Evolutionary conservation across 371 early-diverging fungal species (phyloP), one percentile per base, ranked within the genome.

Genomic region (Catenaria anguillulae): DNA sequence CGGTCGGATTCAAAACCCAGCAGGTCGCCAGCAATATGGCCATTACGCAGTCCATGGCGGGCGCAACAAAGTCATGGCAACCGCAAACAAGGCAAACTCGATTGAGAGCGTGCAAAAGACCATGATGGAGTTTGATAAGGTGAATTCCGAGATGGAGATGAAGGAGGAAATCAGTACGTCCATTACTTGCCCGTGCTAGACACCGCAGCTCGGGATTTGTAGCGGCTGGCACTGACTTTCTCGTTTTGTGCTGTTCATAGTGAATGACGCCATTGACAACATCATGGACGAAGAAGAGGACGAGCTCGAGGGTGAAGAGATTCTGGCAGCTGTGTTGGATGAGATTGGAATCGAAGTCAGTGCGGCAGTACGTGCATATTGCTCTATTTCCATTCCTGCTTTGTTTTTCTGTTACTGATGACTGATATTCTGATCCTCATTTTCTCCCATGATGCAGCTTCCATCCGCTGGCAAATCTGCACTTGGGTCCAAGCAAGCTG

Each of bases 151-250:
- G 50, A 62, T 64, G 62, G 72, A 73, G 40, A 69, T 73, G 71
- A 67, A 64, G 56, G 70, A 67, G 33, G 71, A 73, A 56, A 65
- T 71, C 68, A 65, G 70, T 70, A 46, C 42, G 70, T 65, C 0
- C 24, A 2, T 45, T 13, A 17, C 26, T 3, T 23, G 2, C 3
- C 10, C 29, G 17, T 56, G 59, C 12, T 12, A 4, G 29, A 12
- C 33, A 5, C 40, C 10, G 45, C 40, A 10, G 33, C 42, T n/a
- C n/a, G n/a, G 34, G 2, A 23, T 33, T 23, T 15, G 48, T 23
- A 15, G 56, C 19, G n/a, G n/a, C n/a, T n/a, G n/a, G n/a, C 37
- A 13, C 13, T 37, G 37, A 37, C 37, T 37, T 4, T 8, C 37
- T 23, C 23, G 15, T 13, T 5, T n/a, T 31, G 13, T 45, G 0